phyloP scores from a whole-genome alignment of 2,329 filamentous ascomycete genomes.

The Nectriaceae sp. region DNA sequence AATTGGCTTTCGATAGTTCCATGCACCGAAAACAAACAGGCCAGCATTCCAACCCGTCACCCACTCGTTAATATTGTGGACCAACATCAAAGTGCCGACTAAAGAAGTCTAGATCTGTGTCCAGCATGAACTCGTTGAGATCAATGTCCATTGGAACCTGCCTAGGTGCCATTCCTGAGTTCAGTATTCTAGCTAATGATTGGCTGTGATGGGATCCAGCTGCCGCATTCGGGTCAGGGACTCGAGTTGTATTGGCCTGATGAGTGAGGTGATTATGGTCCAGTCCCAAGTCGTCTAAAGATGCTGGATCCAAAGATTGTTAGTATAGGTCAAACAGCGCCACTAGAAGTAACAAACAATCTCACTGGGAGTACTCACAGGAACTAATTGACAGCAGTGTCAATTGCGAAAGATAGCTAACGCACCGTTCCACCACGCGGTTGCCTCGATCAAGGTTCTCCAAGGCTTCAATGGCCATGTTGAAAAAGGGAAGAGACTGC shows the following conservation, averaged over 20 bases:
- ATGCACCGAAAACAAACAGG: no score
- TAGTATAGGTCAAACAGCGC: no score
- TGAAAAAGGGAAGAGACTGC: neutral
- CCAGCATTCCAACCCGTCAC: no score
- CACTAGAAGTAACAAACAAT: neutral
- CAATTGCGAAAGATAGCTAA: neutral
- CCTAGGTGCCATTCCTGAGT: neutral
- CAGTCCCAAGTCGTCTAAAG: no score
- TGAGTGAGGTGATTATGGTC: no score
- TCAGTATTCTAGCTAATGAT: neutral
- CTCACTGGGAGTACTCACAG: neutral
- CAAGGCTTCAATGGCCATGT: neutral
- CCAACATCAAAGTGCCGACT: conserved; percentile 10
- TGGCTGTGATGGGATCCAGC: no score
- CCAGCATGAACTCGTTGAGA: neutral
- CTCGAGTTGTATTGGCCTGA: no score
- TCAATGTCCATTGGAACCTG: neutral
- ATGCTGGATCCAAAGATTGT: no score
- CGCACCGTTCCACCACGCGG: neutral
- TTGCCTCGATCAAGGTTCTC: neutral
- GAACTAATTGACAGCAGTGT: neutral
- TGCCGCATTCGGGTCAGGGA: no score
- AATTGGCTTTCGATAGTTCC: no score
- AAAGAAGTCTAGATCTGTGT: neutral
- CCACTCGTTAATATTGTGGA: no score